A percentile compares a stretch with the other conserved stretches of the same genome.
phyloP scores from a whole-genome alignment of 2,329 filamentous ascomycete genomes.

The Coniochaeta sp. region DNA sequence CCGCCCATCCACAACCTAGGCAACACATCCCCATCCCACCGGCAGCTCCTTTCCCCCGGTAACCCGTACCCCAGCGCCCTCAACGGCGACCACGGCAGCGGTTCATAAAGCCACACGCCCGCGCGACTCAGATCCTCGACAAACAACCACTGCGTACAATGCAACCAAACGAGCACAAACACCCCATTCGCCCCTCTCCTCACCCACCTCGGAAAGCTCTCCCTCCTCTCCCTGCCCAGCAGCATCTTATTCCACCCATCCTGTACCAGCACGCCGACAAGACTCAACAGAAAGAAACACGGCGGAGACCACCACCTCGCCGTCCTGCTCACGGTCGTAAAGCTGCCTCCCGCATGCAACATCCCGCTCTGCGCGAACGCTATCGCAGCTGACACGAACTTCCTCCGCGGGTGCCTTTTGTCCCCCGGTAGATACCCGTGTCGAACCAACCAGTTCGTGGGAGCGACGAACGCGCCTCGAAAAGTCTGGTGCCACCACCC shows the following conservation, averaged over 20 bases:
- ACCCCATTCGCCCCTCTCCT: constrained; percentile 51
- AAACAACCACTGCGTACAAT: constrained; percentile 57
- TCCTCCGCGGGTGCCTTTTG: constrained; percentile 17
- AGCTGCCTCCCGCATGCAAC: constrained; percentile 66
- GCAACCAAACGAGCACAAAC: constrained; percentile 61
- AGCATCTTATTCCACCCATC: constrained; percentile 24
- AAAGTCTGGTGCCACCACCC: constrained; percentile 90
- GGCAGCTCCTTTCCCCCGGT: constrained; percentile 57
- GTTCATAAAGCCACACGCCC: constrained; percentile 76
- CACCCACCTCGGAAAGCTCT: constrained; percentile 34
- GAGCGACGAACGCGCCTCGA: constrained; percentile 62
- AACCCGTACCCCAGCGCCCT: constrained; percentile 58
- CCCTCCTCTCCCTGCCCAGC: constrained; percentile 18
- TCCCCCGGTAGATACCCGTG: constrained; percentile 29
- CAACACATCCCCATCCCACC: constrained; percentile 52
- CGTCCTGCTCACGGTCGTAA: constrained; percentile 50
- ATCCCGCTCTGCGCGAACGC: constrained; percentile 62
- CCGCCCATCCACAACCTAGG: constrained; percentile 50
- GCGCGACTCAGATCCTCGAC: constrained; percentile 67
- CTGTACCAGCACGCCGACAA: constrained; percentile 59
- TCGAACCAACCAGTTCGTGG: constrained; percentile 40
- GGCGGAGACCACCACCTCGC: constrained; percentile 46
- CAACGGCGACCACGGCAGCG: constrained; percentile 68
- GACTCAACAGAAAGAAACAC: constrained; percentile 67
- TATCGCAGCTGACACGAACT: constrained; percentile 29